Evolutionary conservation across 345 rosid genomes (phyloP), one percentile per base, ranked within the genome.

Genomic region (Eutrema japonicum): DNA sequence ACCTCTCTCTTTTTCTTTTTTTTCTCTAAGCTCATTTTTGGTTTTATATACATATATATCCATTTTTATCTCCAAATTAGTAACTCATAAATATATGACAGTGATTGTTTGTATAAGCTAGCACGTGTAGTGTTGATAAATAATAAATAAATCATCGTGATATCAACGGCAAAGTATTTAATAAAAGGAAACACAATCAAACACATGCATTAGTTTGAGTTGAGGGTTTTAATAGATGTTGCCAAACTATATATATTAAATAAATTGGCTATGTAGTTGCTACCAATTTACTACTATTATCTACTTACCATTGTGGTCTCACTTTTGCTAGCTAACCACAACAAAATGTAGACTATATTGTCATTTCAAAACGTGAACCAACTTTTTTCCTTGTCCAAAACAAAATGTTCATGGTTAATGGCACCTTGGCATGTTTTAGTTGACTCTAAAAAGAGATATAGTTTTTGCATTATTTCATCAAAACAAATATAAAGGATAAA

Each of bases 281-380:
- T 27, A 38, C 66, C 51, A 66, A 38, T 47, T 56, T 13, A 47
- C 38, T 51, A 27, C 45, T 62, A 42, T 18, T 62, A 45, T 48
- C 49, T 37, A 73, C 40, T 52, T 32, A 46, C 9, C 71, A 58
- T 49, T 46, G 67, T 42, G 63, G 73, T 41, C 62, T 74, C 73
- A 41, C 13, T 49, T 59, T 64, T 10, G 61, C 68, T 75, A 56
- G 57, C 64, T 70, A 47, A 16, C 36, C 37, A 12, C 5, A 35
- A 12, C 5, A 35, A 59, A 59, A 13, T 47, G 8, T 30, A 10
- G 35, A 71, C 43, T 48, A 11, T 63, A 4, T 55, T 9, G 59
- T 27, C 13, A 26, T 40, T 26, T 26, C 27, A 38, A 36, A 66
- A 49, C 58, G 47, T 22, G 12, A 16, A 18, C 4, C 2, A 2